These are phyloP conservation scores for Candida pseudofarinosa DNA, from an alignment of 805 yeast genomes.

Conservation along the genomic window DNA sequence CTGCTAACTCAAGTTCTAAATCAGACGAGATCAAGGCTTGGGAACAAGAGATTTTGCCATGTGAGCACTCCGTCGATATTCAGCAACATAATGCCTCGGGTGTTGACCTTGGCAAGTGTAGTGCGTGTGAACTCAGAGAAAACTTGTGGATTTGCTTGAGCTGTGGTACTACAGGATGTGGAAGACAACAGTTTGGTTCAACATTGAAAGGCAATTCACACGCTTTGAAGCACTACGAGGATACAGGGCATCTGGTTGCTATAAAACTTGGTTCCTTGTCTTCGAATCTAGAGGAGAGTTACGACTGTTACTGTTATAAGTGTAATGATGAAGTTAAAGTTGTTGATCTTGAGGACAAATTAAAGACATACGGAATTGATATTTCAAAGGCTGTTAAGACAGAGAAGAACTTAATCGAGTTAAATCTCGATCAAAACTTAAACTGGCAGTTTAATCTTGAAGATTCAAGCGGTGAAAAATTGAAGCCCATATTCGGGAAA, in stretches of 20 bases:
- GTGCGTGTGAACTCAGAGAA: constrained; percentile 58
- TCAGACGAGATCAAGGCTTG: constrained; percentile 79
- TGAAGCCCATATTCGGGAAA: constrained; percentile 67
- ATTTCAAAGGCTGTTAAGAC: constrained; percentile 54
- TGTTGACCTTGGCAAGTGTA: constrained; percentile 44
- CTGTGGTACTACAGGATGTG: constrained; percentile 94
- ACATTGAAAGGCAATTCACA: constrained; percentile 86
- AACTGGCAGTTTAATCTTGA: constrained; percentile 90
- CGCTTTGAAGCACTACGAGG: constrained; percentile 69
- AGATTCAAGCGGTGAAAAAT: constrained; percentile 61
- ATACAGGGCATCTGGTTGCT: constrained; percentile 69
- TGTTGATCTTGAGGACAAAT: constrained; percentile 45
- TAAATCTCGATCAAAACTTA: constrained; percentile 88
- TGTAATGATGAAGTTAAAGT: constrained; percentile 89
- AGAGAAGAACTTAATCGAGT: constrained; percentile 82
- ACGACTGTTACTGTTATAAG: constrained; percentile 83
- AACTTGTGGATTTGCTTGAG: constrained; percentile 90
- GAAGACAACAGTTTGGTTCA: constrained; percentile 91
- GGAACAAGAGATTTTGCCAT: constrained; percentile 83
- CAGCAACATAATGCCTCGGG: constrained; percentile 26
- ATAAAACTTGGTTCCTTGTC: constrained; percentile 88
- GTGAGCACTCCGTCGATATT: constrained; percentile 68
- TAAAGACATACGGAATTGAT: constrained; percentile 67
- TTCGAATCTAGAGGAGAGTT: constrained; percentile 49
- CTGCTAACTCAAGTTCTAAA: constrained; percentile 54